Conservation (phyloP, 2,329 filamentous ascomycete genomes). For the Monosporascus sp. region DNA sequence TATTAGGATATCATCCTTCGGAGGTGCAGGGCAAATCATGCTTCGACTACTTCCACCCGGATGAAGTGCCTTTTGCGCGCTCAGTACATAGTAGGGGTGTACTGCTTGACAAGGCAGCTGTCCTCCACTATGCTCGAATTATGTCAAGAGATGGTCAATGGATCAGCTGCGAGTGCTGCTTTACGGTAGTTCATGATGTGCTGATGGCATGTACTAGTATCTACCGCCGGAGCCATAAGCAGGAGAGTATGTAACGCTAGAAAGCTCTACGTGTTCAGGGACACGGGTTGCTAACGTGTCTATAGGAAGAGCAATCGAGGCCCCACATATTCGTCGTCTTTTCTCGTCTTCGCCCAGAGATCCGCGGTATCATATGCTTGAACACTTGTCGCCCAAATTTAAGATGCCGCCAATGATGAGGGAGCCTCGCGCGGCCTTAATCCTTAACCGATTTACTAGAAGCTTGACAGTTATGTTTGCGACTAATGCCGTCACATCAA, state of each 20-base stretch:
- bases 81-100: constrained; percentile 69
- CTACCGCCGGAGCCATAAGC: constrained; percentile 63
- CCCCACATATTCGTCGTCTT: constrained; percentile 70
- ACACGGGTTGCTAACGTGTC: constrained; percentile 3
- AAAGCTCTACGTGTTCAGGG: background rate
- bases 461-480: constrained; percentile 83
- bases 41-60: constrained; percentile 82
- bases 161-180: constrained; percentile 82
- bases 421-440: constrained; percentile 77
- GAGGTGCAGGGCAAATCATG: constrained; percentile 72
- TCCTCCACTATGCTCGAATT: constrained; percentile 74
- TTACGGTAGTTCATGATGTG: constrained; percentile 83
- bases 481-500: constrained; percentile 68
- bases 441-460: constrained; percentile 80
- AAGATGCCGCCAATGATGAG: constrained; percentile 57
- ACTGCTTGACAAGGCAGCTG: constrained; percentile 76
- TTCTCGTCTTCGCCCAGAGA: constrained; percentile 79
- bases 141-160: constrained; percentile 63
- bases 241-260: constrained; percentile 58
- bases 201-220: constrained; percentile 80
- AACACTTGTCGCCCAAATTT: constrained; percentile 79
- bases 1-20: constrained; percentile 62
- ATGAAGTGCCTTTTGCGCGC: constrained; percentile 71
- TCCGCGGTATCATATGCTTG: constrained; percentile 84
- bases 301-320: constrained; percentile 69